A percentile compares a stretch with the other conserved stretches of the same genome.
Evolutionary conservation across 2,329 filamentous ascomycete species (phyloP).

Genomic region (Pseudogymnoascus sp.): DNA sequence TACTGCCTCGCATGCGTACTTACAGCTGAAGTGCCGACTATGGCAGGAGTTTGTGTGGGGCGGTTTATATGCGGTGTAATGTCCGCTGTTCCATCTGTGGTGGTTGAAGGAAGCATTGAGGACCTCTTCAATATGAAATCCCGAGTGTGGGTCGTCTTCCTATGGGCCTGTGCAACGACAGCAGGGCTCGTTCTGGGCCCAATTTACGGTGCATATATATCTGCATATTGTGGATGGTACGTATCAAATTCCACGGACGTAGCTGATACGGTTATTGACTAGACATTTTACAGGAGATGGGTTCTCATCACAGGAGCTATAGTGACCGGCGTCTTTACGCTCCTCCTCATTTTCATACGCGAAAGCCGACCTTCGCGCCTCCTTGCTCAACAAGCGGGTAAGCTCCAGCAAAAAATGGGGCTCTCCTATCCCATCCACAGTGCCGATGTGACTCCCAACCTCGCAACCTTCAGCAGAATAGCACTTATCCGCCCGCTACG

Average conservation of each 20-base stretch:
- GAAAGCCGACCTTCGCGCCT: constrained; percentile 38
- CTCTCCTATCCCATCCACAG: constrained; percentile 25
- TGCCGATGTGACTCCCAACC: constrained; percentile 31
- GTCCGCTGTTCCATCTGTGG: constrained; percentile 39
- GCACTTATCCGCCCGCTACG: constrained; percentile 33
- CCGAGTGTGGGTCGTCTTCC: constrained; percentile 38
- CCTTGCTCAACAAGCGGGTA: constrained; percentile 29
- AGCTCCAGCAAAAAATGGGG: constrained; percentile 23
- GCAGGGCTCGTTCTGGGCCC: constrained; percentile 36
- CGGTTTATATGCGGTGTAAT: constrained; percentile 36
- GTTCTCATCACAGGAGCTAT: constrained; percentile 36
- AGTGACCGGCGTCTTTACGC: constrained; percentile 27
- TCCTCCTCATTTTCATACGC: constrained; percentile 30
- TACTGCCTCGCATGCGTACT: constrained; percentile 31
- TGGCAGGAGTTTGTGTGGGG: constrained; percentile 32
- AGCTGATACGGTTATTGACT: not conserved
- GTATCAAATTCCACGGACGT: not conserved
- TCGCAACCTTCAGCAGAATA: constrained; percentile 30
- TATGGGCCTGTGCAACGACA: constrained; percentile 36
- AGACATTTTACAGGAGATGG: constrained; percentile 31
- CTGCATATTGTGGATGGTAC: constrained; percentile 29
- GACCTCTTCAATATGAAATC: constrained; percentile 38
- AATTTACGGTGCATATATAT: constrained; percentile 35
- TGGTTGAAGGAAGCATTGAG: constrained; percentile 39
- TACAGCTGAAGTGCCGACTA: constrained; percentile 29